Percentiles rank a stretch among this genome's conserved stretches.
Evolutionary conservation across 192 early-diverging fungal species (phyloP).

Genomic region (Chytriomyces hyalinus): DNA sequence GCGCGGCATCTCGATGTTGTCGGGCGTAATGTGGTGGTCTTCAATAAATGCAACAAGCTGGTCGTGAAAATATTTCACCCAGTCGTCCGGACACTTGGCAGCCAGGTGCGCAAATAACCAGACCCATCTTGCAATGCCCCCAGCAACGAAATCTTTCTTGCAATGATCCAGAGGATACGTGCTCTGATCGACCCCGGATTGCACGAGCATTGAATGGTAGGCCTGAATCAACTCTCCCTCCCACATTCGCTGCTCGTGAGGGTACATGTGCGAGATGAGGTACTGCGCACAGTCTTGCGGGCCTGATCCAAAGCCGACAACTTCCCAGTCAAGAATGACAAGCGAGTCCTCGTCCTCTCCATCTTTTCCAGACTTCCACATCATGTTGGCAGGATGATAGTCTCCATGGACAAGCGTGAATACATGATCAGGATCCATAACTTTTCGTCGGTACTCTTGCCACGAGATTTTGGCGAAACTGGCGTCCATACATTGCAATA

Average conservation of each 20-base stretch:
- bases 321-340: constrained; percentile 21
- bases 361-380: background rate
- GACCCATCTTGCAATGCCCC: constrained; percentile 15
- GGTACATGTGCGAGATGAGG: constrained; percentile 29
- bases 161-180: constrained; percentile 3
- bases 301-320: constrained; percentile 16
- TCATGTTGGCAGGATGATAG: constrained; percentile 28
- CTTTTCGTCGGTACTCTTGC: background rate
- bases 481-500: constrained; percentile 13
- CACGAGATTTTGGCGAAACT: constrained; percentile 9
- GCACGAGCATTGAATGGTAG: background rate
- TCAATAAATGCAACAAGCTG: constrained; percentile 12
- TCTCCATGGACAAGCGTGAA: constrained; percentile 25
- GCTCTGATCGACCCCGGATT: background rate
- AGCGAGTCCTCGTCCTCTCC: background rate
- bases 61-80: constrained; percentile 22
- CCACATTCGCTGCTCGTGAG: constrained; percentile 1
- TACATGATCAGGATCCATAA: background rate
- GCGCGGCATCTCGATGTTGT: constrained; percentile 22
- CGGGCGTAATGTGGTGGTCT: constrained; percentile 16
- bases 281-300: constrained; percentile 20
- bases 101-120: constrained; percentile 1
- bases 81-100: constrained; percentile 1
- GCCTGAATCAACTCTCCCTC: constrained; percentile 5
- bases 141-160: constrained; percentile 12